A percentile compares a stretch with the other conserved stretches of the same genome.
phyloP scores from a whole-genome alignment of 495 filamentous ascomycete genomes.

The Ascobolus immersus region DNA sequence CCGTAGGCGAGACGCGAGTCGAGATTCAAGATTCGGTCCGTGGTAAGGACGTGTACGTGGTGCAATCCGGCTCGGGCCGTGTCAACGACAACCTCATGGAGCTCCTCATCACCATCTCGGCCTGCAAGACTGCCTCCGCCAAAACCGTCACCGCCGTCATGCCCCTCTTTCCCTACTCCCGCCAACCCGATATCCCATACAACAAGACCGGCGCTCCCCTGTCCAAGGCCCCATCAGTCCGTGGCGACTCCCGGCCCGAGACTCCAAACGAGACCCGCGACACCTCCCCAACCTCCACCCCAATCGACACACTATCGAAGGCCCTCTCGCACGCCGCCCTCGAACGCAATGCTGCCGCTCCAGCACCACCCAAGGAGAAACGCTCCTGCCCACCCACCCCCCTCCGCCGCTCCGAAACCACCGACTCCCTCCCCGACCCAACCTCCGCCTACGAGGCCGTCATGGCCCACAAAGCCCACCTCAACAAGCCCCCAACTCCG shows the following conservation, averaged over 20 bases:
- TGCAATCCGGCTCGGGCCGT: constrained; percentile 62
- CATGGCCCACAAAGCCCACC: too few species aligned
- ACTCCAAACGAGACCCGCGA: constrained; percentile 42
- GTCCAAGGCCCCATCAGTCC: constrained; percentile 31
- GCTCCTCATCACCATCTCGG: constrained; percentile 82
- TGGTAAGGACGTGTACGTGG: constrained; percentile 93
- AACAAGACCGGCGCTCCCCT: constrained; percentile 80
- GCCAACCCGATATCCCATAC: constrained; percentile 88
- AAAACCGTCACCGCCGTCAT: constrained; percentile 78
- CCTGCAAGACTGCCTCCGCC: constrained; percentile 89
- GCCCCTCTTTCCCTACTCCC: constrained; percentile 84
- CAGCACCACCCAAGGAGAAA: too few species aligned
- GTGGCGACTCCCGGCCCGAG: constrained; percentile 67
- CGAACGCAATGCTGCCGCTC: too few species aligned
- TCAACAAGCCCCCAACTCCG: too few species aligned
- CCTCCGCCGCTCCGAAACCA: constrained; percentile 24
- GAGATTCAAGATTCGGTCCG: constrained; percentile 89
- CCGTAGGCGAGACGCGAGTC: constrained; percentile 77
- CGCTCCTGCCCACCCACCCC: constrained; percentile 2
- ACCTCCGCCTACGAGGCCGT: too few species aligned
- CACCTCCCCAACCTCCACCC: constrained; percentile 31
- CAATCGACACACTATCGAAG: constrained; percentile 37
- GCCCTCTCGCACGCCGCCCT: constrained; percentile 25
- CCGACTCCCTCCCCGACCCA: too few species aligned
- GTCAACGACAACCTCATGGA: constrained; percentile 95